Evolutionary conservation across 1,284 basidiomycete species (phyloP).

Genomic region (Fomitopsis betulina): DNA sequence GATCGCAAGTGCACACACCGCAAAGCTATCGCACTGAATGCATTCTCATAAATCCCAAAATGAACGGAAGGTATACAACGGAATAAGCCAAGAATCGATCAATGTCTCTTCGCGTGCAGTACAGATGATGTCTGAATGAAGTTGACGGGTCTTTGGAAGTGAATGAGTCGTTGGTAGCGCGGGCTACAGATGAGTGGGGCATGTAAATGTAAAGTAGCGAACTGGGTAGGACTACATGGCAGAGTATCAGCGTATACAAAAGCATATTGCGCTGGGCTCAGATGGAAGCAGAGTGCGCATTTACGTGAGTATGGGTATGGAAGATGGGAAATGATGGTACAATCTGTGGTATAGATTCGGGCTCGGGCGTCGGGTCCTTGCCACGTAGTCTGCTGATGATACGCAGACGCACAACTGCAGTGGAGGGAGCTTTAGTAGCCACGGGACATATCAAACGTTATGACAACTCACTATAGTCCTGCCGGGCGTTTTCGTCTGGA

Average conservation of each 20-base stretch:
- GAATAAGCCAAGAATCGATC: background rate
- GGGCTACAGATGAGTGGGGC: background rate
- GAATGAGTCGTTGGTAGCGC: background rate
- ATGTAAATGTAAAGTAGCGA: background rate
- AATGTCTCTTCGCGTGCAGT: background rate
- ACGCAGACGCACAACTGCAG: constrained; percentile 48
- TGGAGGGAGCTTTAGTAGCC: constrained; percentile 3
- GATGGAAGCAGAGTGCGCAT: background rate
- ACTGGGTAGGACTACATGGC: background rate
- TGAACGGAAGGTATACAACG: background rate
- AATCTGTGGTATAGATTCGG: constrained; percentile 12
- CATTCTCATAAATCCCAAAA: background rate
- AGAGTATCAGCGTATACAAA: background rate
- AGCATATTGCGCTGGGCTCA: background rate
- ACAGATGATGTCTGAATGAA: background rate
- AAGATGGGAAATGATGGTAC: constrained; percentile 4
- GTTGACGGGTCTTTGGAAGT: background rate
- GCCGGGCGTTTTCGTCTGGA: constrained; percentile 48
- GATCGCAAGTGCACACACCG: constrained; percentile 8
- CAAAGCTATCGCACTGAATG: background rate
- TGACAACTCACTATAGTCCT: constrained; percentile 45
- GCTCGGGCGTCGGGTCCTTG: constrained; percentile 42
- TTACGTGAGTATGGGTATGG: background rate
- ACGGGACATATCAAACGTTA: background rate
- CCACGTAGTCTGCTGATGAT: constrained; percentile 53